Evolutionary conservation across 805 yeast species (phyloP).

Genomic region (Saturnispora silvae): DNA sequence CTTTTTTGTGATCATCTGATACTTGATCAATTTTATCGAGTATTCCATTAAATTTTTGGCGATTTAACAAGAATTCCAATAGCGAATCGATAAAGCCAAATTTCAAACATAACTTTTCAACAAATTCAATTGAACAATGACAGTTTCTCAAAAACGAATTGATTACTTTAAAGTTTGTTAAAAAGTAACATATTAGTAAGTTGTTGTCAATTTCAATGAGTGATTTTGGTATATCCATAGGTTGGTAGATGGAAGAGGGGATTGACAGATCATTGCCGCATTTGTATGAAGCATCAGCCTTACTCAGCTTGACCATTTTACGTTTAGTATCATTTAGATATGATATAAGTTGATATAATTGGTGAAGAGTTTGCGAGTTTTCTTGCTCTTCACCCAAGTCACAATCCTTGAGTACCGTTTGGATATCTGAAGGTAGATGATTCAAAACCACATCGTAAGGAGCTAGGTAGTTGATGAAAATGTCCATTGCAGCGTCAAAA

Average conservation of each 20-base stretch:
- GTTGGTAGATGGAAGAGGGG: too few species aligned
- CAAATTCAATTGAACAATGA: conserved; percentile 56
- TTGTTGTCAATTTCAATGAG: conserved; percentile 59
- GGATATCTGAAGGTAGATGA: conserved; percentile 31
- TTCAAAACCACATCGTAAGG: conserved; percentile 44
- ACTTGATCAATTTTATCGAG: conserved; percentile 43
- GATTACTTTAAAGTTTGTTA: conserved; percentile 59
- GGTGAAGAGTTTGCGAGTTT: background rate
- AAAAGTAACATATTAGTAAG: conserved; percentile 61
- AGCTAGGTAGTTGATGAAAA: conserved; percentile 46
- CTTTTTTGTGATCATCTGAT: conserved; percentile 1
- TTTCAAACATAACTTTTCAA: conserved; percentile 39
- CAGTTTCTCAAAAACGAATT: conserved; percentile 76
- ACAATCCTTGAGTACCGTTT: background rate
- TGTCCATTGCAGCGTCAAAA: conserved; percentile 29
- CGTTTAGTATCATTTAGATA: conserved; percentile 45
- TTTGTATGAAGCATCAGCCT: too few species aligned
- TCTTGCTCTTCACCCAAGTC: background rate
- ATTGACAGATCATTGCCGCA: too few species aligned
- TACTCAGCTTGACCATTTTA: too few species aligned
- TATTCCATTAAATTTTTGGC: conserved; percentile 54
- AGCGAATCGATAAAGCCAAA: conserved; percentile 52
- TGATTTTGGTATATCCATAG: too few species aligned
- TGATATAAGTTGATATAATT: conserved; percentile 29
- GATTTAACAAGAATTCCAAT: conserved; percentile 65